phyloP scores from a whole-genome alignment of 371 early-diverging fungal species.

The Rhizopus sp. region DNA sequence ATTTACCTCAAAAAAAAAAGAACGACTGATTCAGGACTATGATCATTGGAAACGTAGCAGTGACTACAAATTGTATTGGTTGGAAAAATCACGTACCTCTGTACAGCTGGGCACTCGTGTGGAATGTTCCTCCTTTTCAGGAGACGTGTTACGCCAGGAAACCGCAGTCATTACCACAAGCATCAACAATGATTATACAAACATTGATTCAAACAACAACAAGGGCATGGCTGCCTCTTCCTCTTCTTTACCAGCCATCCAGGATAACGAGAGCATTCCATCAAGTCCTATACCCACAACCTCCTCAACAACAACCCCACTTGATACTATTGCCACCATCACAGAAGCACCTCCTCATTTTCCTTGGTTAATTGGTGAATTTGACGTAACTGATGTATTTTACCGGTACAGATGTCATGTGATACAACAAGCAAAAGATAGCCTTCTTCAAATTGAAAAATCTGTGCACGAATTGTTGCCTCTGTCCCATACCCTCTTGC shows the following conservation, averaged over 20 bases:
- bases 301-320: too few species aligned
- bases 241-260: too few species aligned
- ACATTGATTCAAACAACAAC: slow-evolving; percentile 15
- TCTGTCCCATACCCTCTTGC: slow-evolving; percentile 12
- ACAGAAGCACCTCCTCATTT: too few species aligned
- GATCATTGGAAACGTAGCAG: slow-evolving; percentile 6
- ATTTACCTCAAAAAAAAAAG: slow-evolving; percentile 8
- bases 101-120: slow-evolving; percentile 17
- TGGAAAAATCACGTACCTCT: slow-evolving; percentile 13
- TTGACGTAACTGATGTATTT: too few species aligned
- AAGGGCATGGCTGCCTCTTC: slow-evolving; percentile 9
- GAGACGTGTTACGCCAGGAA: slow-evolving; percentile 16
- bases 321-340: too few species aligned
- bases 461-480: slow-evolving; percentile 13
- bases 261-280: too few species aligned
- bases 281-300: too few species aligned
- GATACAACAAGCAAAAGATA: not conserved
- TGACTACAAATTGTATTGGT: slow-evolving; percentile 4
- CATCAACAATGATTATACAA: slow-evolving; percentile 18
- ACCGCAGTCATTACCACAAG: slow-evolving; percentile 18
- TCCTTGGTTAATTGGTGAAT: too few species aligned
- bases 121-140: slow-evolving; percentile 17
- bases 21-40: slow-evolving; percentile 7
- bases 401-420: too few species aligned
- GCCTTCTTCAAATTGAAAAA: slow-evolving; percentile 9